Percentiles rank a stretch among this genome's conserved stretches.
These are phyloP conservation scores for Ensete ventricosum DNA, from an alignment of 176 grass and related monocot genomes.

Conservation along the genomic window DNA sequence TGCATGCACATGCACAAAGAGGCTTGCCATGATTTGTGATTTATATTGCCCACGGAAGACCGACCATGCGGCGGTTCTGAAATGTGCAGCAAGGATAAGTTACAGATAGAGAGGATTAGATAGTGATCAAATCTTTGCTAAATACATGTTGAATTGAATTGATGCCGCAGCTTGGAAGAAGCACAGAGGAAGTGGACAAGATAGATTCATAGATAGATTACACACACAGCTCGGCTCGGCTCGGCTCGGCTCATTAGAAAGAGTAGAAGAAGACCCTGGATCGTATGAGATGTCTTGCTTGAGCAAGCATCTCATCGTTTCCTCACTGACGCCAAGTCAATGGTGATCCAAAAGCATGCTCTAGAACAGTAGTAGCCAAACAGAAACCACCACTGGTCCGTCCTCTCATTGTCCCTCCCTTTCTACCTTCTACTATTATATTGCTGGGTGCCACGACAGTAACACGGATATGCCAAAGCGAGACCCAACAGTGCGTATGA, in stretches of 20 bases:
- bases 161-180: no score
- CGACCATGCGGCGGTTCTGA: no score
- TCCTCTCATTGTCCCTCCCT: neutral
- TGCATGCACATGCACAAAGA: no score
- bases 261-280: neutral
- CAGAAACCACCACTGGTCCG: constrained; percentile 6
- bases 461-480: neutral
- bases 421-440: neutral
- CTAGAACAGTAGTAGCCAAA: constrained; percentile 8
- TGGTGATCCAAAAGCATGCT: neutral
- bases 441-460: neutral
- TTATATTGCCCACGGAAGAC: no score
- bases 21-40: no score
- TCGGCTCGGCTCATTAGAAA: constrained; percentile 4
- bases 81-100: no score
- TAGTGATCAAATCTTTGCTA: no score
- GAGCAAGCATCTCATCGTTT: neutral
- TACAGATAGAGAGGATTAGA: no score
- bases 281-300: neutral
- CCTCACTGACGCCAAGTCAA: no score
- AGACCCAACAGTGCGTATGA: neutral
- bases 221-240: constrained; percentile 15
- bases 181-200: constrained; percentile 9
- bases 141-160: no score
- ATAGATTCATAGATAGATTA: neutral